Evolutionary conservation across 2,329 filamentous ascomycete genomes (phyloP), one percentile per base, ranked within the genome.

Genomic region (Emergomyces orientalis): DNA sequence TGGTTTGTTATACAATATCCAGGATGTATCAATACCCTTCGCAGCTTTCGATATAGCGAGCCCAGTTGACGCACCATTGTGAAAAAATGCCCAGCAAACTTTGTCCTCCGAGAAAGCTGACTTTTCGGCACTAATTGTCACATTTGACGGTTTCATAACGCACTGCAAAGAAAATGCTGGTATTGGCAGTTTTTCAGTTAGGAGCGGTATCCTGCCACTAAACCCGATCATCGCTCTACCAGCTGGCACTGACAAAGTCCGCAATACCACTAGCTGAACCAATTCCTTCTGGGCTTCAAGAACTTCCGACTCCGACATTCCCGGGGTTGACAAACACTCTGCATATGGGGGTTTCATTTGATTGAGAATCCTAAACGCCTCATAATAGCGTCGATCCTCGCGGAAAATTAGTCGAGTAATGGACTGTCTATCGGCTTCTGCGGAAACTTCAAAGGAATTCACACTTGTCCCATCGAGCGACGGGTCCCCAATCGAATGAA

Each of bases 1-100:
- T 0, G 94, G 93, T 73, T 96, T 97, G 78, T 99, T 99, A 81
- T 95, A 99, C 41, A 97, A 83, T 68, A 99, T 97, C 95, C 95
- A 99, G 0, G 93, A 97, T 0, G 92, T 97, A 72, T 99, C 94
- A 66, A 99, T 97, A 3, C 93, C 93, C 71, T 91, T 91, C 3
- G 92, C 93, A 62, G 90, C 84, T 14, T 87, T 88, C 6, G 94
- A 96, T 60, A 99, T 96, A 63, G 91, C 90, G 32, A 99, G 78
- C 2, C 94, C 94, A 30, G 90, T 90, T n/a, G 93, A 89, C 37
- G 95, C 93, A 7, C 94, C 94, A 63, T 95, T 91, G 73, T 99
- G 94, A 76, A 99, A 99, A 76, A 97, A 99, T 0, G 93, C 92
- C 94, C 94, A 99, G 71, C 91, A 93, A 49, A 96, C 91, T 75